Conservation (phyloP, 495 filamentous ascomycete species). For the Apiosordaria backusii region DNA sequence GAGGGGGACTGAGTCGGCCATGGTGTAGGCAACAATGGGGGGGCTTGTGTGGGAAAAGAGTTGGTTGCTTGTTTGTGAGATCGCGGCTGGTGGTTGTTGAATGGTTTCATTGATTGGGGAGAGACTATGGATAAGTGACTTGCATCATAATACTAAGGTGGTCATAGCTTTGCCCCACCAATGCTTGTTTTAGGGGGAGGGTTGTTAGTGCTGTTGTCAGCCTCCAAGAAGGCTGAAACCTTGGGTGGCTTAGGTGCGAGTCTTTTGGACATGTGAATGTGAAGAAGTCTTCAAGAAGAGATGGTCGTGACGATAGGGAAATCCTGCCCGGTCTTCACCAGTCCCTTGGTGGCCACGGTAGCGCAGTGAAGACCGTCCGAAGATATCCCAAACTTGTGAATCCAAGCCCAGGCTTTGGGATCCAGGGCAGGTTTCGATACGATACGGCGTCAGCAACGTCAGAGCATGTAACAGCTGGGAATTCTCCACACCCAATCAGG, state of each 20-base stretch:
- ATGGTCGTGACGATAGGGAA: background rate
- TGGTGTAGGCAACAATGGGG: slow-evolving; percentile 9
- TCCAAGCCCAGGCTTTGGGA: too few relatives aligned
- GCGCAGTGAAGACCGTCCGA: background rate
- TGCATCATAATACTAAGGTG: background rate
- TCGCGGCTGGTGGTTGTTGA: background rate
- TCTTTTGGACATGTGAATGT: background rate
- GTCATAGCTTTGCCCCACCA: background rate
- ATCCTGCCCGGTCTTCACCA: background rate
- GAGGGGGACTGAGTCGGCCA: slow-evolving; percentile 47
- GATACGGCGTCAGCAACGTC: background rate
- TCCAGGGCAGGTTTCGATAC: background rate
- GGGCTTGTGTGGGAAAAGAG: background rate
- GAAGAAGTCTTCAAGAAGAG: background rate
- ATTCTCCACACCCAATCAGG: background rate
- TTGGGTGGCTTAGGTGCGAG: background rate
- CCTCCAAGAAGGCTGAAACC: background rate
- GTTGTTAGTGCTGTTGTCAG: background rate
- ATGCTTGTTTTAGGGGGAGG: background rate
- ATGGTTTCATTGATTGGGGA: background rate
- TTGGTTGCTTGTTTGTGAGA: background rate
- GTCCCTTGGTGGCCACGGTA: background rate
- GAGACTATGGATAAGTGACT: background rate
- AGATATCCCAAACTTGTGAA: background rate
- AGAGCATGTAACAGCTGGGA: background rate